These are phyloP conservation scores for Trichophyton schoenleinii DNA, from an alignment of 2,329 filamentous ascomycete species.

Conservation along the genomic window DNA sequence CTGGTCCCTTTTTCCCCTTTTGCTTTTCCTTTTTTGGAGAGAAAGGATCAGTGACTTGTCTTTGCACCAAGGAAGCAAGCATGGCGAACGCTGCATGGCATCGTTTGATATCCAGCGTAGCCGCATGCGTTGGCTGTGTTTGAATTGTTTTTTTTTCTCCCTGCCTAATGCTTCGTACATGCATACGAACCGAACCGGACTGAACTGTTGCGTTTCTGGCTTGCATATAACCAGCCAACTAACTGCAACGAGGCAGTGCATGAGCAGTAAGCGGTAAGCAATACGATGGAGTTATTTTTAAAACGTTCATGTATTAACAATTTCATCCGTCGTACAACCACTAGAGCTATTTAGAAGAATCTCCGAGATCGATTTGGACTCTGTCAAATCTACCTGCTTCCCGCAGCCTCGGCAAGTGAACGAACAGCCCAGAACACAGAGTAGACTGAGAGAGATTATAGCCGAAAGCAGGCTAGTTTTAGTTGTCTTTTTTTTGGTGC, in stretches of 20 bases:
- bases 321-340: not conserved
- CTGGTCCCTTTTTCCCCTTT: not conserved
- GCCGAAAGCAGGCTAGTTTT: no score
- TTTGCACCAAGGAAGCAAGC: not conserved
- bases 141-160: not conserved
- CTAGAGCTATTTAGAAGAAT: slow-evolving; percentile 1
- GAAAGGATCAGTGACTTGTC: no score
- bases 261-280: not conserved
- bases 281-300: not conserved
- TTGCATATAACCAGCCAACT: not conserved
- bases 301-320: not conserved
- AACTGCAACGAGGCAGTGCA: not conserved
- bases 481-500: no score
- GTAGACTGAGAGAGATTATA: not conserved
- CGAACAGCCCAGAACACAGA: not conserved
- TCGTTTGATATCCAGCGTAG: not conserved
- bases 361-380: not conserved
- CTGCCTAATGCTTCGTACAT: not conserved
- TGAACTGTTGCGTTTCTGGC: not conserved
- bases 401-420: not conserved
- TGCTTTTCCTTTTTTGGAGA: not conserved
- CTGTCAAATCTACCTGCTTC: not conserved
- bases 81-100: not conserved
- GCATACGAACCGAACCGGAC: not conserved
- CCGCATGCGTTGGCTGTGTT: not conserved